Base-by-base conservation (phyloP, 2,329 filamentous ascomycete species). In the Cytospora schulzeri region DNA sequence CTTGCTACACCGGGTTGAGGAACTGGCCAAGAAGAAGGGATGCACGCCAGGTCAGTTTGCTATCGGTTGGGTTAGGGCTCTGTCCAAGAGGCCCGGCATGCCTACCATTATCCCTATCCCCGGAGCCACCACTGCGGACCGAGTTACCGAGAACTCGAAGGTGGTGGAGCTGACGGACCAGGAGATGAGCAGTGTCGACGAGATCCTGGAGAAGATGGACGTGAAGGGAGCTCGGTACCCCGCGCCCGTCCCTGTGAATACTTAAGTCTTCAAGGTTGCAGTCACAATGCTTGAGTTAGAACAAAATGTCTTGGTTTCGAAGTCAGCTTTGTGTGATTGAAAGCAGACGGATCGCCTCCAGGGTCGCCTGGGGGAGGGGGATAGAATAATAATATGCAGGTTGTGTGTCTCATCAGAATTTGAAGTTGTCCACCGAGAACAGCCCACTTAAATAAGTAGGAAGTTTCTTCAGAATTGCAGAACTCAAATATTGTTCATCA, bases 91-190 rank as follows among this genome's bases (percentile, higher is more conserved):
- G 41, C 79, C 82, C 7, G 85, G 83, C 48, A 80, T 84, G 80
- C 84, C 83, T 26, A 74, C 71, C 19, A 83, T 90, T 66, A 83
- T 91, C 58, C 88, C 88, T 7, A 90, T 91, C 66, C 89, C 88
- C 0, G 88, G 88, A 3, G 84, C 88, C 11, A 85, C 84, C 0
- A 85, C 80, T 5, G 77, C 76, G 12, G 80, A 77, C 45, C 79
- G 87, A 26, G 80, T 90, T 14, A 70, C 77, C n/a, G 88, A 91
- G 78, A 91, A 91, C 69, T 75, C 79, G 35, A 81, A 78, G 65
- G 68, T 77, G 41, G 76, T 87, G 6, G 75, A 81, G 1, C 72
- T 88, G 54, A 80, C 76, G 1, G 76, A 80, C 2, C 78, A 78
- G 5, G 86, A 88, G 67, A 71, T 85, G 72, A 71, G 70, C 7